phyloP scores from a whole-genome alignment of 306 rosid genomes.

The Argentina anserina region DNA sequence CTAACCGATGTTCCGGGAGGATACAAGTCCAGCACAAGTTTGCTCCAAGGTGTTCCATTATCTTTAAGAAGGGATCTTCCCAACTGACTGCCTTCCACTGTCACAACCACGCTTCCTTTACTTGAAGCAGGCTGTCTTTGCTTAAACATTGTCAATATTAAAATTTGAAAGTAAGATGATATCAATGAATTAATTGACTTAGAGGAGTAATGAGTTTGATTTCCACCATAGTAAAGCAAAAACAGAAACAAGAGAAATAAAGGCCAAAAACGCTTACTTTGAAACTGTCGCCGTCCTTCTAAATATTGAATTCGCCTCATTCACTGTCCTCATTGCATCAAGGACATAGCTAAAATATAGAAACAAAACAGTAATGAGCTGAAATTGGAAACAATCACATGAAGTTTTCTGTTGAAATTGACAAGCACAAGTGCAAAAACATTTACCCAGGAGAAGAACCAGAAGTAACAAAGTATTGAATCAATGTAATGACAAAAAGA shows the following conservation, averaged over 20 bases:
- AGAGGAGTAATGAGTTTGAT: slow-evolving; percentile 12
- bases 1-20: slow-evolving; percentile 59
- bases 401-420: slow-evolving; percentile 4
- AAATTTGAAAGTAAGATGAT: slow-evolving; percentile 37
- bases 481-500: slow-evolving; percentile 59
- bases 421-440: slow-evolving; percentile 20
- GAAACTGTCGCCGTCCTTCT: slow-evolving; percentile 40
- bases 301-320: slow-evolving; percentile 42
- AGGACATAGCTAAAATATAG: slow-evolving; percentile 50
- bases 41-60: slow-evolving; percentile 57
- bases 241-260: neutral
- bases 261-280: slow-evolving; percentile 47
- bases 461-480: slow-evolving; percentile 73
- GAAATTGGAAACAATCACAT: slow-evolving; percentile 13
- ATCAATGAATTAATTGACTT: slow-evolving; percentile 23
- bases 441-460: slow-evolving; percentile 91
- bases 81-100: slow-evolving; percentile 45
- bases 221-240: slow-evolving; percentile 1
- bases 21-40: slow-evolving; percentile 68
- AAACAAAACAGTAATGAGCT: slow-evolving; percentile 12
- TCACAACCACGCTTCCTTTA: slow-evolving; percentile 50
- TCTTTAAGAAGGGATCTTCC: slow-evolving; percentile 42
- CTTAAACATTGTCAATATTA: slow-evolving; percentile 54
- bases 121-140: slow-evolving; percentile 92
- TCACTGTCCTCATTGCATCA: slow-evolving; percentile 62